Percentiles rank a stretch among this genome's conserved stretches.
Conservation (phyloP, 2,329 filamentous ascomycete species). For the Chaetomium globosum region DNA sequence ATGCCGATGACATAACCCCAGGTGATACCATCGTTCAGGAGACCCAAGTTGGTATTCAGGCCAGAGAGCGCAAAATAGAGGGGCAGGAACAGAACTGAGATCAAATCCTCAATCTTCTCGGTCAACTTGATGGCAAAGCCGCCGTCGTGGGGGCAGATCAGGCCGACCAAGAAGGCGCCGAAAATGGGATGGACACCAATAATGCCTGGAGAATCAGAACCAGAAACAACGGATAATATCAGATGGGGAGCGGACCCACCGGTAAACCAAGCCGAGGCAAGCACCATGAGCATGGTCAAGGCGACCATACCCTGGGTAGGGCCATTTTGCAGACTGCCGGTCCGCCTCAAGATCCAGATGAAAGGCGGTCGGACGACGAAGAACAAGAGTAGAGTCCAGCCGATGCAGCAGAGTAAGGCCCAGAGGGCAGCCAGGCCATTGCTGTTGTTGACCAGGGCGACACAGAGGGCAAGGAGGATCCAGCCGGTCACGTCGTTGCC, state of each 20-base stretch:
- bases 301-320: conserved; percentile 84
- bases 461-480: conserved; percentile 89
- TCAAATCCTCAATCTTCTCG: conserved; percentile 91
- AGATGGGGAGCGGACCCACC: conserved; percentile 25
- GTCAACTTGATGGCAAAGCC: conserved; percentile 89
- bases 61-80: conserved; percentile 94
- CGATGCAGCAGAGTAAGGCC: conserved; percentile 75
- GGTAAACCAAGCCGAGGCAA: conserved; percentile 83
- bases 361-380: conserved; percentile 74
- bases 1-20: conserved; percentile 91
- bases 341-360: conserved; percentile 71
- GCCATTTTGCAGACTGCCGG: conserved; percentile 80
- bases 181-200: conserved; percentile 96
- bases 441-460: conserved; percentile 86
- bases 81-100: conserved; percentile 80
- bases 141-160: conserved; percentile 88
- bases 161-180: conserved; percentile 82
- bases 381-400: conserved; percentile 74
- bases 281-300: conserved; percentile 75
- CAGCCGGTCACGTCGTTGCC: conserved; percentile 91
- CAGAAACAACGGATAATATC: not conserved
- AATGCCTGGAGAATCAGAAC: conserved; percentile 52
- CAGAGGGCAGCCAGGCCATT: conserved; percentile 81
- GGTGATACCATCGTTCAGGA: conserved; percentile 76
- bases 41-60: conserved; percentile 81